Percentiles rank a stretch among this genome's conserved stretches.
Evolutionary conservation across 768 basidiomycete species (phyloP).

Genomic region (Suillus subalutaceus): DNA sequence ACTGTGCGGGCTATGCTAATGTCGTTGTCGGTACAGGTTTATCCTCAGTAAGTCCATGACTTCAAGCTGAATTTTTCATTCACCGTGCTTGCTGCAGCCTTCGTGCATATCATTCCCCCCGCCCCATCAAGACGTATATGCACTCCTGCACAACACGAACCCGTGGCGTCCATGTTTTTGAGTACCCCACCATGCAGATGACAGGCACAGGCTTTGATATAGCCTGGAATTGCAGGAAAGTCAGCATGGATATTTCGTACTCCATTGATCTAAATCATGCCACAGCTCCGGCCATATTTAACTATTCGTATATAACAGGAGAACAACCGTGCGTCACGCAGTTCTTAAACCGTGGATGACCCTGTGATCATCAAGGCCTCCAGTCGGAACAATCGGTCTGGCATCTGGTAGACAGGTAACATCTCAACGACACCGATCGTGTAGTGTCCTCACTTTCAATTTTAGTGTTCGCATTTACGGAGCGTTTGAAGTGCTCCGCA

Average conservation of each 20-base stretch:
- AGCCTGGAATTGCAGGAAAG: background rate
- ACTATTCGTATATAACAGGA: background rate
- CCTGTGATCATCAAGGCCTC: background rate
- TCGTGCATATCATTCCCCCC: background rate
- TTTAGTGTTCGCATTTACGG: background rate
- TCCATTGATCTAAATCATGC: background rate
- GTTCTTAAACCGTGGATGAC: background rate
- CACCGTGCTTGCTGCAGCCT: background rate
- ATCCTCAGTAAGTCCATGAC: background rate
- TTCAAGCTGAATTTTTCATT: background rate
- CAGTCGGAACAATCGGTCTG: background rate
- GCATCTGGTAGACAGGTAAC: background rate
- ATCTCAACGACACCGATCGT: background rate
- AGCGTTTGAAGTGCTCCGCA: conserved; percentile 1
- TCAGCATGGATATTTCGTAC: background rate
- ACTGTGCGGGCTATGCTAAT: background rate
- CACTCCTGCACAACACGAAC: background rate
- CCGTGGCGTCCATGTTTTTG: background rate
- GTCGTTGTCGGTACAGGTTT: background rate
- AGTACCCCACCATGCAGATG: background rate
- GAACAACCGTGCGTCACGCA: background rate
- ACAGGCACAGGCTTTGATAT: background rate
- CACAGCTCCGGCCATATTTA: background rate
- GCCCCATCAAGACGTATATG: background rate
- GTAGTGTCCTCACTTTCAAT: background rate